These are phyloP conservation scores for Entamoeba nuttalli DNA, from an alignment of 208 protist species.

Conservation along the genomic window DNA sequence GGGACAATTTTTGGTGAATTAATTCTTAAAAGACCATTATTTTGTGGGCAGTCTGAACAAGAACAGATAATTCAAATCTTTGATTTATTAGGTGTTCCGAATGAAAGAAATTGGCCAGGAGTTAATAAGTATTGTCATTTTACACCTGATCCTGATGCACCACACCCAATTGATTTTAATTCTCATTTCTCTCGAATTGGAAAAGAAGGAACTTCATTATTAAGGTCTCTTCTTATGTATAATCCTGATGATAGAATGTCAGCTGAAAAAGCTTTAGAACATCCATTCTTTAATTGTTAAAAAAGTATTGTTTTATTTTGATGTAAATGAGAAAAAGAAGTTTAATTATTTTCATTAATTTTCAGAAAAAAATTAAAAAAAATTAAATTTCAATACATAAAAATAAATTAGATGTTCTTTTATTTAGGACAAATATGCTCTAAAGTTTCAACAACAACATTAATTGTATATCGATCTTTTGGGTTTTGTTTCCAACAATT, in stretches of 20 bases:
- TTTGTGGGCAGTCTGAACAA: conserved; percentile 54
- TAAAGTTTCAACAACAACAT: no score
- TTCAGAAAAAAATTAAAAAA: no score
- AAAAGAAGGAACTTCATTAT: neutral
- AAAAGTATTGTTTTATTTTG: neutral
- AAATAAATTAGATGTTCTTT: no score
- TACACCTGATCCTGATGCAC: neutral
- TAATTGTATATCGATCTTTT: no score
- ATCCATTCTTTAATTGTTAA: conserved; percentile 26
- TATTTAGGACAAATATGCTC: no score
- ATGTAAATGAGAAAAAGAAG: no score
- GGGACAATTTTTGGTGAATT: conserved; percentile 89
- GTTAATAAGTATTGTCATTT: neutral
- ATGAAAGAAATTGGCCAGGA: conserved; percentile 7
- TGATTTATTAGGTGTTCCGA: conserved; percentile 34
- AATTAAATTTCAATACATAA: no score
- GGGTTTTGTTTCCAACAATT: neutral
- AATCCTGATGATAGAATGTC: conserved; percentile 41
- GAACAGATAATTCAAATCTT: conserved; percentile 45
- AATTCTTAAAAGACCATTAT: conserved; percentile 71
- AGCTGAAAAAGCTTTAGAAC: conserved; percentile 31
- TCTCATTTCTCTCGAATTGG: neutral
- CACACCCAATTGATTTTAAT: neutral
- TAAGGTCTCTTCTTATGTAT: conserved; percentile 8
- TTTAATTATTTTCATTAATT: no score